Evolutionary conservation across 495 filamentous ascomycete genomes (phyloP).

Genomic region (Hypoxylon fragiforme): DNA sequence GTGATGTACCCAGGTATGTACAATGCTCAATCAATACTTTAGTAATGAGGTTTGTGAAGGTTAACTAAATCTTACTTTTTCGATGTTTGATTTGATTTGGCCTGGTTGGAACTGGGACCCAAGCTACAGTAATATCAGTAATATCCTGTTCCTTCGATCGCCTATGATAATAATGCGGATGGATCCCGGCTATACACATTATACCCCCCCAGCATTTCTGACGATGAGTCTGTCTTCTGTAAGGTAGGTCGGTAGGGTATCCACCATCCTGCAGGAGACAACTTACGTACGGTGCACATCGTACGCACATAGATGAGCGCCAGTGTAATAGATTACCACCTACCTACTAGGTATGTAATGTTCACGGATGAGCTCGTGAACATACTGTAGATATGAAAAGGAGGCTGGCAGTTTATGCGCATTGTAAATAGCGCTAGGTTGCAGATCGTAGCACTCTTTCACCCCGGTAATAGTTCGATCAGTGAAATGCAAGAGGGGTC

Average conservation of each 20-base stretch:
- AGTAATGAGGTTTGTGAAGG: conserved; percentile 5
- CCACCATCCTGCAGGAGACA: background rate
- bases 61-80: conserved; percentile 3
- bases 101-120: background rate
- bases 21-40: conserved; percentile 7
- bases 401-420: no score
- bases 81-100: conserved; percentile 2
- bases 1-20: no score
- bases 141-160: background rate
- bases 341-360: background rate
- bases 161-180: conserved; percentile 5
- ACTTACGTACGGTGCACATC: background rate
- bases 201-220: background rate
- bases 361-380: background rate
- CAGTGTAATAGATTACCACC: background rate
- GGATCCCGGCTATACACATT: conserved; percentile 4
- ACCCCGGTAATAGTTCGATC: no score
- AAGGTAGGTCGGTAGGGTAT: background rate
- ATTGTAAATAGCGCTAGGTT: no score
- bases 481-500: no score
- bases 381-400: no score
- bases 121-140: no score
- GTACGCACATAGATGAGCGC: background rate
- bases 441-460: no score
- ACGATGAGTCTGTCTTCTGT: background rate